phyloP scores from a whole-genome alignment of 164 flowering plant species.

The Macadamia integrifolia region DNA sequence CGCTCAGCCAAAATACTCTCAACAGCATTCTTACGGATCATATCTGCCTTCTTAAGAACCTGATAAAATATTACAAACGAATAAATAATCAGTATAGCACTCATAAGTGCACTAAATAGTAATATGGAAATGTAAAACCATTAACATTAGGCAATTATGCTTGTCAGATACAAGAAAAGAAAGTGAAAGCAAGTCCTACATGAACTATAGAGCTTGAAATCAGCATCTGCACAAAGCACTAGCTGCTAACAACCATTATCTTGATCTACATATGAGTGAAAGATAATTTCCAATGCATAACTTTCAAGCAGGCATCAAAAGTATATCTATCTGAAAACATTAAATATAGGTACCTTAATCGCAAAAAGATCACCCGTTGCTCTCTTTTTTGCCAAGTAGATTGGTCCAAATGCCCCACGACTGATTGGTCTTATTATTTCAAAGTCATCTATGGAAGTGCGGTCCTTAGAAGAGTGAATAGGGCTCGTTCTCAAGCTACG shows the following conservation, averaged over 20 bases:
- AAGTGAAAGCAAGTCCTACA: too few species aligned
- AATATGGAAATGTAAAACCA: background rate
- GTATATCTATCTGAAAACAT: background rate
- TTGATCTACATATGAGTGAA: too few species aligned
- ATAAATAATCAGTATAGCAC: background rate
- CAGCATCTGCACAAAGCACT: too few species aligned
- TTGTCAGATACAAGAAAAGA: slow-evolving; percentile 1
- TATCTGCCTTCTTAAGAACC: slow-evolving; percentile 98
- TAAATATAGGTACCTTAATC: slow-evolving; percentile 61
- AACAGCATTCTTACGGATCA: slow-evolving; percentile 99
- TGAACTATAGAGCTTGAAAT: too few species aligned
- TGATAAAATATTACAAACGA: slow-evolving; percentile 20
- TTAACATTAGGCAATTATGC: background rate
- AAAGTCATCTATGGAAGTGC: slow-evolving; percentile 99
- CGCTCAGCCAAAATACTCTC: slow-evolving; percentile 99
- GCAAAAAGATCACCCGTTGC: slow-evolving; percentile 99
- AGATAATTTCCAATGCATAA: too few species aligned
- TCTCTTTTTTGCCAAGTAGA: slow-evolving; percentile 93
- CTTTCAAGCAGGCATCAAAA: too few species aligned
- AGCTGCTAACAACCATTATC: too few species aligned
- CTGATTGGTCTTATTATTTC: slow-evolving; percentile 98
- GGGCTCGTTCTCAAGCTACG: slow-evolving; percentile 96
- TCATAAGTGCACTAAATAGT: background rate
- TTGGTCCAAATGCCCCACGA: slow-evolving; percentile 99
- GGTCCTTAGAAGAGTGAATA: slow-evolving; percentile 70